A percentile compares a stretch with the other conserved stretches of the same genome.
phyloP scores from a whole-genome alignment of 108 stramenopile species.

The Aureococcus anophagefferens region DNA sequence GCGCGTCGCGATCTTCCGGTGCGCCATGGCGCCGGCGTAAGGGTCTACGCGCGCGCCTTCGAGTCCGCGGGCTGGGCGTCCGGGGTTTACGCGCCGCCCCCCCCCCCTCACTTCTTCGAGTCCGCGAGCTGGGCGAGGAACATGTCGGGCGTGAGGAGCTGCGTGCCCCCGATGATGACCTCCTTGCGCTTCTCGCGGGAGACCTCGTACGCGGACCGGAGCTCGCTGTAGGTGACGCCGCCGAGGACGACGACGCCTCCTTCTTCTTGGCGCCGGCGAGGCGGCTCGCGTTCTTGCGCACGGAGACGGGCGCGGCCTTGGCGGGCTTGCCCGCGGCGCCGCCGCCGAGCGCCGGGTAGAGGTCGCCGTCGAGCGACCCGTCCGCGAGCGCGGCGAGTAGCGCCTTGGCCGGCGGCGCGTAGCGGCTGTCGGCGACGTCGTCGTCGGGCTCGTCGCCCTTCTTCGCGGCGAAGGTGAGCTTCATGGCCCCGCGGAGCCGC shows the following conservation, averaged over 20 bases:
- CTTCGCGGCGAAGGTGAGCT: background rate
- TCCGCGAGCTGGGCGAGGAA: constrained; percentile 1
- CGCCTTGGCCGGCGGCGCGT: background rate
- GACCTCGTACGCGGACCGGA: constrained; percentile 65
- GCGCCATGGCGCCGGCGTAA: too few species aligned
- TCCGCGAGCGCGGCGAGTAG: background rate
- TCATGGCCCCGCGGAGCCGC: background rate
- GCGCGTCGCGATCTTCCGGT: too few species aligned
- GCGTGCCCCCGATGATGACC: constrained; percentile 48
- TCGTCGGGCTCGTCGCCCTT: background rate
- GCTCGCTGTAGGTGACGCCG: constrained; percentile 70
- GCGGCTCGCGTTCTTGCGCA: background rate
- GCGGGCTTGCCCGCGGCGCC: background rate
- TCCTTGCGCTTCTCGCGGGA: constrained; percentile 56
- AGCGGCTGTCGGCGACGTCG: background rate
- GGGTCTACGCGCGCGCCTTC: too few species aligned
- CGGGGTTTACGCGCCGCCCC: too few species aligned
- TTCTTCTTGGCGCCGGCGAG: constrained; percentile 25
- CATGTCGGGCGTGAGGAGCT: constrained; percentile 3
- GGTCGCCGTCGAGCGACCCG: background rate
- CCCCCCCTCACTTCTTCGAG: too few species aligned
- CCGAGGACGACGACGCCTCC: constrained; percentile 65
- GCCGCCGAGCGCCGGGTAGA: constrained; percentile 10
- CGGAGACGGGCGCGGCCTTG: background rate
- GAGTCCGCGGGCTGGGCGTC: too few species aligned